A percentile compares a stretch with the other conserved stretches of the same genome.
Evolutionary conservation across 2,329 filamentous ascomycete species (phyloP).

Genomic region (Paecilomyces sp.): DNA sequence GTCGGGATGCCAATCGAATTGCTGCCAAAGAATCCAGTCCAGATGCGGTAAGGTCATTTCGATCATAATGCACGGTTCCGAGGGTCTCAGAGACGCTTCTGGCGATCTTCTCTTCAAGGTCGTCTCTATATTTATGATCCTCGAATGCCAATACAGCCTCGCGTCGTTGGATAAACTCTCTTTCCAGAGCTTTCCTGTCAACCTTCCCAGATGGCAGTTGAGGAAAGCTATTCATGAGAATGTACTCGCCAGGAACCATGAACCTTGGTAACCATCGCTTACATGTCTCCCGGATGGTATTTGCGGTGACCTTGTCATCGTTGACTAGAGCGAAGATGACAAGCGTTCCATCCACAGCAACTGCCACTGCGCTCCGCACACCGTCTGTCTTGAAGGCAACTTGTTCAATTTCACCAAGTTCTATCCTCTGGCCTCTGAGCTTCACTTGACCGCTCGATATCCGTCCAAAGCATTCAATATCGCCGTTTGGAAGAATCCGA

Average conservation of each 20-base stretch:
- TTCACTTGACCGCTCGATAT: slow-evolving; percentile 79
- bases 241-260: slow-evolving; percentile 73
- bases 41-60: slow-evolving; percentile 42
- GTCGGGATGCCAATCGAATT: slow-evolving; percentile 56
- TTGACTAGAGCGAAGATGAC: slow-evolving; percentile 65
- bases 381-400: slow-evolving; percentile 54
- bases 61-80: slow-evolving; percentile 24
- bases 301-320: slow-evolving; percentile 27
- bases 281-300: slow-evolving; percentile 53
- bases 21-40: slow-evolving; percentile 62
- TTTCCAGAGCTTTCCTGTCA: slow-evolving; percentile 59
- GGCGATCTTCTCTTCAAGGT: slow-evolving; percentile 27
- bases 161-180: slow-evolving; percentile 41
- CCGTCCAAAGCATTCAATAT: slow-evolving; percentile 75
- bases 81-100: slow-evolving; percentile 37
- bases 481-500: slow-evolving; percentile 57
- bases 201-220: slow-evolving; percentile 78
- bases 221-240: slow-evolving; percentile 59
- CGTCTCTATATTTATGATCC: slow-evolving; percentile 13
- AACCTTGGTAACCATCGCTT: slow-evolving; percentile 69
- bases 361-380: slow-evolving; percentile 60
- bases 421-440: slow-evolving; percentile 73
- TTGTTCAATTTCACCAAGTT: slow-evolving; percentile 72
- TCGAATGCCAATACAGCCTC: slow-evolving; percentile 7
- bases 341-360: slow-evolving; percentile 61